phyloP scores from a whole-genome alignment of 148 eudicot genomes.

The Amaranthus cruentus region DNA sequence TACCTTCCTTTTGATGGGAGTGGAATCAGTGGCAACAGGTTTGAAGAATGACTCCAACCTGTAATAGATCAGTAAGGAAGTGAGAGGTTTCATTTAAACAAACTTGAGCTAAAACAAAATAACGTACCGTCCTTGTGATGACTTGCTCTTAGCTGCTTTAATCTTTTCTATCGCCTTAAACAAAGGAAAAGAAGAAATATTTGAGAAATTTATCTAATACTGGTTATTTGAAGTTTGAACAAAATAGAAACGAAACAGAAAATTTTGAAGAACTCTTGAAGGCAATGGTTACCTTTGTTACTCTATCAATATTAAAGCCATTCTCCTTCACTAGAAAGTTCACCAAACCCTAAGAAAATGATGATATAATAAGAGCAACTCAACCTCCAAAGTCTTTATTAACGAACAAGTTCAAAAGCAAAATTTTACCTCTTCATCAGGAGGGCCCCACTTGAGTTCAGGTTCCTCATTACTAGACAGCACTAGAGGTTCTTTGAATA shows the following conservation, averaged over 20 bases:
- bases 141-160: constrained; percentile 87
- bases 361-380: background rate
- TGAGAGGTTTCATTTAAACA: constrained; percentile 1
- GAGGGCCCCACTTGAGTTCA: constrained; percentile 82
- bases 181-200: constrained; percentile 6
- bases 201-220: background rate
- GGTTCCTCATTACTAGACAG: constrained; percentile 58
- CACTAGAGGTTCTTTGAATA: constrained; percentile 84
- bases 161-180: constrained; percentile 85
- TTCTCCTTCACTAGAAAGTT: constrained; percentile 83
- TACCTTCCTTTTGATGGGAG: constrained; percentile 78
- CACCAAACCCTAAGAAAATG: constrained; percentile 62
- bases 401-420: constrained; percentile 10
- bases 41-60: constrained; percentile 81
- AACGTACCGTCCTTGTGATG: constrained; percentile 81
- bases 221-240: background rate
- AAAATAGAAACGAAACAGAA: constrained; percentile 1
- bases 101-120: constrained; percentile 6
- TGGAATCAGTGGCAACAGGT: constrained; percentile 54
- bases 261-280: background rate
- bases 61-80: constrained; percentile 22
- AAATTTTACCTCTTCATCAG: constrained; percentile 81
- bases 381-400: background rate
- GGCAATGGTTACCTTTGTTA: constrained; percentile 50
- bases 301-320: constrained; percentile 89